phyloP scores from a whole-genome alignment of 306 rosid species.

The Datisca glomerata region DNA sequence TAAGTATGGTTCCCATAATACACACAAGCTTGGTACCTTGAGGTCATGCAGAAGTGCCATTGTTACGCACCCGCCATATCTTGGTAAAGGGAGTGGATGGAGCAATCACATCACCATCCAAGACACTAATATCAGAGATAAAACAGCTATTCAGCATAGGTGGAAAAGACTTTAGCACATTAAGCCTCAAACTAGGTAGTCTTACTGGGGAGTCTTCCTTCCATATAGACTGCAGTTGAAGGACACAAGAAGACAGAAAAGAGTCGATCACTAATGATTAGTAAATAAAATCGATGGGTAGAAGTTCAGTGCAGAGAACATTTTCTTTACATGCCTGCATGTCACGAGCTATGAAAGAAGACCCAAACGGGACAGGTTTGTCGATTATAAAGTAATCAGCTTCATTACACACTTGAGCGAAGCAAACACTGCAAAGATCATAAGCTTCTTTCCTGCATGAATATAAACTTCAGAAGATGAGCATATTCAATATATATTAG shows the following conservation, averaged over 20 bases:
- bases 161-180: constrained; percentile 18
- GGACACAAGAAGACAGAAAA: no score
- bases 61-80: constrained; percentile 88
- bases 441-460: constrained; percentile 59
- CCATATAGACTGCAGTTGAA: constrained; percentile 22
- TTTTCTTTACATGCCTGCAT: no score
- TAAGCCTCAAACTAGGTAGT: constrained; percentile 18
- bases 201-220: constrained; percentile 7
- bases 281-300: constrained; percentile 1
- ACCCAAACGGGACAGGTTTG: constrained; percentile 34
- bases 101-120: constrained; percentile 71
- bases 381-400: constrained; percentile 58
- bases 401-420: constrained; percentile 35
- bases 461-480: background rate
- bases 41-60: constrained; percentile 58
- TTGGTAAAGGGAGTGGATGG: constrained; percentile 77
- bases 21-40: constrained; percentile 64
- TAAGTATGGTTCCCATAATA: constrained; percentile 56
- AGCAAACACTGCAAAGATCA: constrained; percentile 81
- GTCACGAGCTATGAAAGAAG: no score
- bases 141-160: constrained; percentile 61
- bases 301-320: no score
- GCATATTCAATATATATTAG: no score
- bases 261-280: constrained; percentile 6
- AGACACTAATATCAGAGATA: constrained; percentile 60